Evolutionary conservation across 371 early-diverging fungal species (phyloP).

Genomic region (Apophysomyces ossiformis): DNA sequence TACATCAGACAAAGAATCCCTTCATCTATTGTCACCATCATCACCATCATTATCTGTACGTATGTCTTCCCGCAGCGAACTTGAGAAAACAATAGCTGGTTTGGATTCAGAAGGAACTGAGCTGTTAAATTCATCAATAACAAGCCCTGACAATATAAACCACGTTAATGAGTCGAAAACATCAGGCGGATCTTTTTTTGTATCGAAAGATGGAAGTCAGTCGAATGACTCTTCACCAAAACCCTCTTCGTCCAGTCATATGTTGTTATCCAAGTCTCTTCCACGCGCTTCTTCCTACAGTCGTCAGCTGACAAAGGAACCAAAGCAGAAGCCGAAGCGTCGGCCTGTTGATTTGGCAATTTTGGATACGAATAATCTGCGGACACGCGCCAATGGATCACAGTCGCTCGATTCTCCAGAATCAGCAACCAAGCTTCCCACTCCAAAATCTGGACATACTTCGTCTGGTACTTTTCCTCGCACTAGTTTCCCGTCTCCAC

Average conservation of each 20-base stretch:
- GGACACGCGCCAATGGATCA: neutral
- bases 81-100: too few relatives aligned
- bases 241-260: neutral
- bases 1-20: neutral
- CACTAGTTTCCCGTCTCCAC: slow-evolving; percentile 16
- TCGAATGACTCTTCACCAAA: neutral
- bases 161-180: neutral
- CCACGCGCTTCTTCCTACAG: neutral
- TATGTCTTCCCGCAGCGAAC: neutral
- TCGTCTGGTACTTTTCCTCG: slow-evolving; percentile 18
- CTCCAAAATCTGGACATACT: slow-evolving; percentile 18
- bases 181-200: neutral
- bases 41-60: neutral
- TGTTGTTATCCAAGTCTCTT: neutral
- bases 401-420: slow-evolving; percentile 16
- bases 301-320: neutral
- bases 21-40: neutral
- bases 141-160: neutral
- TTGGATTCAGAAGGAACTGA: too few relatives aligned
- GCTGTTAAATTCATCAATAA: too few relatives aligned
- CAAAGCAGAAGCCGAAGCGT: neutral
- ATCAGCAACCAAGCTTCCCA: slow-evolving; percentile 20
- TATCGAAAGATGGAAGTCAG: neutral
- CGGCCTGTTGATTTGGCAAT: neutral
- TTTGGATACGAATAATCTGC: neutral